These are phyloP conservation scores for Debaryomycetaceae sp. DNA, from an alignment of 1,139 yeast genomes.

Conservation along the genomic window DNA sequence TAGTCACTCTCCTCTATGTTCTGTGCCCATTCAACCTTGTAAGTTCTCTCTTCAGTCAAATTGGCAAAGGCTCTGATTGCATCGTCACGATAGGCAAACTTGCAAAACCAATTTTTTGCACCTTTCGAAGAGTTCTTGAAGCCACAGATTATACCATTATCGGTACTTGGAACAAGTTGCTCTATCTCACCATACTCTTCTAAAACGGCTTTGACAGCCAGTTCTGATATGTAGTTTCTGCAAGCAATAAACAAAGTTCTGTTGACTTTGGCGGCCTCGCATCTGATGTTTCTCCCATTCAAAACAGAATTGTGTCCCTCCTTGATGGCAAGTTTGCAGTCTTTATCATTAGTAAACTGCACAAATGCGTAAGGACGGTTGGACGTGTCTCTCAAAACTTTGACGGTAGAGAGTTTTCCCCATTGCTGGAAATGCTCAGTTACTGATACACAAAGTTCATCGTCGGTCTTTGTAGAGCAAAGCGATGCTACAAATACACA, in stretches of 20 bases:
- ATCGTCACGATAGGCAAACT: constrained; percentile 83
- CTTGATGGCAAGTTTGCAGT: constrained; percentile 65
- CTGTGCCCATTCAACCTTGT: constrained; percentile 81
- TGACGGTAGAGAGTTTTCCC: constrained; percentile 73
- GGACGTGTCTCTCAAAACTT: constrained; percentile 77
- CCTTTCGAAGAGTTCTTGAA: constrained; percentile 6
- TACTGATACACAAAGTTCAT: constrained; percentile 66
- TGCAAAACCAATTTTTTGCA: constrained; percentile 69
- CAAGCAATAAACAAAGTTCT: constrained; percentile 66
- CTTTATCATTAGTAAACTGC: constrained; percentile 70
- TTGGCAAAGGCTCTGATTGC: constrained; percentile 84
- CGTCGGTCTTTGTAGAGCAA: constrained; percentile 61
- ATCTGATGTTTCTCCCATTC: constrained; percentile 74
- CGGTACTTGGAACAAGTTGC: constrained; percentile 52
- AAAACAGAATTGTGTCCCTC: constrained; percentile 67
- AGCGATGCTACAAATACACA: constrained; percentile 88
- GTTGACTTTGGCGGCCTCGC: constrained; percentile 90
- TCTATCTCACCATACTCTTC: constrained; percentile 72
- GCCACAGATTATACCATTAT: constrained; percentile 25
- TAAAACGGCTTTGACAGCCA: constrained; percentile 37
- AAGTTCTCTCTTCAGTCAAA: constrained; percentile 49
- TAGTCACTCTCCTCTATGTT: constrained; percentile 47
- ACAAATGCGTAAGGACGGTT: constrained; percentile 94
- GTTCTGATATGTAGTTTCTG: constrained; percentile 18
- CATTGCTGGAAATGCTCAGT: constrained; percentile 60